phyloP scores from a whole-genome alignment of 1,284 basidiomycete genomes.

The Cutaneotrichosporon sp. region DNA sequence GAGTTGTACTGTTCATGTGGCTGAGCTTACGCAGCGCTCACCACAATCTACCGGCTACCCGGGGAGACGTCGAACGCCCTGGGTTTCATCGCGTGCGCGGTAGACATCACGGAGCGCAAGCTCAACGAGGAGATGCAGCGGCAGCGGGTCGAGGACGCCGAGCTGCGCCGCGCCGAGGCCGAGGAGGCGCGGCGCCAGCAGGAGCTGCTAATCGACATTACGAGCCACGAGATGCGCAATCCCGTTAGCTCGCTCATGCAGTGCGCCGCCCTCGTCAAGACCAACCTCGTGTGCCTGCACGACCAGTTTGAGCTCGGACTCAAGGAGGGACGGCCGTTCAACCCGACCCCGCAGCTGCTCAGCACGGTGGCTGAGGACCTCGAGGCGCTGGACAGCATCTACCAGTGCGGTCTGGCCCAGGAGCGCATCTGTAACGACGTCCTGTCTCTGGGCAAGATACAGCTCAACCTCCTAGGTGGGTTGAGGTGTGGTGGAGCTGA shows the following conservation, averaged over 20 bases:
- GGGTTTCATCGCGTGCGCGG: slow-evolving; percentile 42
- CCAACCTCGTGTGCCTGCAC: slow-evolving; percentile 42
- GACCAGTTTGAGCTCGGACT: slow-evolving; percentile 33
- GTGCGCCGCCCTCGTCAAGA: slow-evolving; percentile 50
- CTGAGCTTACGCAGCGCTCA: no score
- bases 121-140: slow-evolving; percentile 27
- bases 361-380: slow-evolving; percentile 9
- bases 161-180: slow-evolving; percentile 26
- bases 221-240: slow-evolving; percentile 38
- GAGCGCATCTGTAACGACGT: slow-evolving; percentile 55
- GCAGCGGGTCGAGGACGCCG: slow-evolving; percentile 31
- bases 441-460: slow-evolving; percentile 52
- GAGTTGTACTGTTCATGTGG: no score
- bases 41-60: no score
- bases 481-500: slow-evolving; percentile 10
- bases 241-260: slow-evolving; percentile 27
- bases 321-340: neutral
- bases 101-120: slow-evolving; percentile 36
- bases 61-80: slow-evolving; percentile 22
- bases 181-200: slow-evolving; percentile 37
- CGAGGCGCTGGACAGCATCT: slow-evolving; percentile 17
- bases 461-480: slow-evolving; percentile 41
- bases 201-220: slow-evolving; percentile 40
- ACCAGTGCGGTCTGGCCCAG: slow-evolving; percentile 53
- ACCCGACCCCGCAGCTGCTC: slow-evolving; percentile 20